Evolutionary conservation across 768 basidiomycete species (phyloP).

Genomic region (Astraeus odoratus): DNA sequence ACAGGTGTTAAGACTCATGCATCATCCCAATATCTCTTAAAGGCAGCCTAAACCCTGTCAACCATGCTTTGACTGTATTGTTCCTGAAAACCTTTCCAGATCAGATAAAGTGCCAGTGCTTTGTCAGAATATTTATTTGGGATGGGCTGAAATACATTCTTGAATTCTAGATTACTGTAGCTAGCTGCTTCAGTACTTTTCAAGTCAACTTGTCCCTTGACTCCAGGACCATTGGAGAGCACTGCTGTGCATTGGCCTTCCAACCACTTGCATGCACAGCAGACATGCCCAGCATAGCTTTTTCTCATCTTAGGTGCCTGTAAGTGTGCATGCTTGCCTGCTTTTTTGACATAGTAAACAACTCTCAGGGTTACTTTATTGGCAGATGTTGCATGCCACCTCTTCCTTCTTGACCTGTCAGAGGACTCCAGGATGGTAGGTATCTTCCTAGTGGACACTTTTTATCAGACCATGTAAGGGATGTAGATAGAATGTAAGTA

Average conservation of each 20-base stretch:
- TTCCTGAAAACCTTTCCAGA: not conserved
- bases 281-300: not conserved
- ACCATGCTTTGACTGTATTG: not conserved
- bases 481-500: too few relatives aligned
- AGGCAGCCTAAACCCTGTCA: not conserved
- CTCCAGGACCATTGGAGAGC: not conserved
- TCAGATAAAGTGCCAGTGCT: not conserved
- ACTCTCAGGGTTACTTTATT: not conserved
- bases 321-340: not conserved
- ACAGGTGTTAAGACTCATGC: not conserved
- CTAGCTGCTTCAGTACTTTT: not conserved
- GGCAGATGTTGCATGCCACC: not conserved
- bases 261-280: not conserved
- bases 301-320: not conserved
- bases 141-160: not conserved
- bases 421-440: not conserved
- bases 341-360: not conserved
- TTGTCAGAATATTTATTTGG: not conserved
- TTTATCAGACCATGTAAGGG: too few relatives aligned
- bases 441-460: not conserved
- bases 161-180: not conserved
- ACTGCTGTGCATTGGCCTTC: too few relatives aligned
- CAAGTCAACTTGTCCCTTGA: too few relatives aligned
- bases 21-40: not conserved
- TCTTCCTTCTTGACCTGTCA: not conserved